A percentile compares a stretch with the other conserved stretches of the same genome.
These are phyloP conservation scores for Chlorencoelia australis DNA, from an alignment of 2,329 filamentous ascomycete genomes.

Conservation along the genomic window DNA sequence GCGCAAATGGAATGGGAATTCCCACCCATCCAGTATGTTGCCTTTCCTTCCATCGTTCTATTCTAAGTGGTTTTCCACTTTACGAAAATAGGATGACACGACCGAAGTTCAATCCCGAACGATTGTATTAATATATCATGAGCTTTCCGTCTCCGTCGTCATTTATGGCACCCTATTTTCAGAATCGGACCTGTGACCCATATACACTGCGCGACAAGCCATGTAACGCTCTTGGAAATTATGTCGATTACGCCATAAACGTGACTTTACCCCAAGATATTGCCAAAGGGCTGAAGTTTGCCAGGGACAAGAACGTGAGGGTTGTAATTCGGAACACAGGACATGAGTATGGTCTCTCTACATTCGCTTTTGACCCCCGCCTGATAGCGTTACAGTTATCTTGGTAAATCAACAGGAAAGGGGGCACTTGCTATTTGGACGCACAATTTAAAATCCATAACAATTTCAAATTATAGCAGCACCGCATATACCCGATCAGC, in stretches of 20 bases:
- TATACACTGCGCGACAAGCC: constrained; percentile 28
- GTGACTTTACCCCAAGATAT: constrained; percentile 19
- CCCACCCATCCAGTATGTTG: constrained; percentile 6
- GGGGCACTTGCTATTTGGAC: constrained; percentile 48
- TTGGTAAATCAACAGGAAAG: constrained; percentile 52
- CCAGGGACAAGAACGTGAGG: constrained; percentile 29
- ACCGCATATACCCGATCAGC: constrained; percentile 39
- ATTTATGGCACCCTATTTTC: constrained; percentile 31
- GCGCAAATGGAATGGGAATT: constrained; percentile 6
- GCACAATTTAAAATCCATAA: constrained; percentile 40
- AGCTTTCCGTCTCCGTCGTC: constrained; percentile 3
- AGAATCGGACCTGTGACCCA: constrained; percentile 27
- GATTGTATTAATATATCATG: background rate
- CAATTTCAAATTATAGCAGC: constrained; percentile 31
- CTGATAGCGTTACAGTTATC: constrained; percentile 25
- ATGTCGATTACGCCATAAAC: constrained; percentile 26
- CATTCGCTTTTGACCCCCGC: background rate
- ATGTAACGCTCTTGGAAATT: constrained; percentile 31
- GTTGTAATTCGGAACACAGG: constrained; percentile 45
- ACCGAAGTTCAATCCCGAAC: background rate
- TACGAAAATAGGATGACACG: no score
- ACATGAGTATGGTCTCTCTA: constrained; percentile 33
- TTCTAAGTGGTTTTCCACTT: no score
- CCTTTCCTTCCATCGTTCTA: constrained; percentile 19
- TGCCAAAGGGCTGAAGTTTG: constrained; percentile 29